A percentile compares a stretch with the other conserved stretches of the same genome.
Evolutionary conservation across 2,329 filamentous ascomycete genomes (phyloP).

Genomic region (Pseudopyrenochaeta lycopersici): DNA sequence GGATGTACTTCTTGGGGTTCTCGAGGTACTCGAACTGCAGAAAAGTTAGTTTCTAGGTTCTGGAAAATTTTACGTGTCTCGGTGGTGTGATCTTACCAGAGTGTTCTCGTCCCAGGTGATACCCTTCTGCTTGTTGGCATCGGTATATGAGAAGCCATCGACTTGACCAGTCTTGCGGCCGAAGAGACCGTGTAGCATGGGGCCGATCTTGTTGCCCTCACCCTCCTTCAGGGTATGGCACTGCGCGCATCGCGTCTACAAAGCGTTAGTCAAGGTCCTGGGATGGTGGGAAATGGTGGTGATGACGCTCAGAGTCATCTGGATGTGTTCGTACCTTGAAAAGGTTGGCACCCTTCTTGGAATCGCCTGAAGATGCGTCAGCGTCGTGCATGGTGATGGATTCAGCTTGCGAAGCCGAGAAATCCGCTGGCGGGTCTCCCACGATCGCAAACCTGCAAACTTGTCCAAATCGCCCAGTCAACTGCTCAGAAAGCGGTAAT

Average conservation of each 20-base stretch:
- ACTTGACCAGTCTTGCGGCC: conserved; percentile 93
- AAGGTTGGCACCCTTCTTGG: conserved; percentile 96
- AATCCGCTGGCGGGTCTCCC: conserved; percentile 23
- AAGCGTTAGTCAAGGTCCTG: conserved; percentile 29
- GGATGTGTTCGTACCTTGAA: conserved; percentile 74
- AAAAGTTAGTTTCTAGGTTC: conserved; percentile 18
- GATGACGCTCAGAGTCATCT: conserved; percentile 1
- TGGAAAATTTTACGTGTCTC: background rate
- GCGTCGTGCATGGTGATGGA: conserved; percentile 14
- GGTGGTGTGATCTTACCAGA: conserved; percentile 68
- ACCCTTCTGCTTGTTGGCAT: conserved; percentile 98
- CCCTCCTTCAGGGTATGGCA: conserved; percentile 95
- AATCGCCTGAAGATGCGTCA: conserved; percentile 71
- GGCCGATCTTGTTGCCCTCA: conserved; percentile 98
- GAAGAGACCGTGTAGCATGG: conserved; percentile 95
- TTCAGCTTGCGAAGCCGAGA: conserved; percentile 9
- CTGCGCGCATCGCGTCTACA: conserved; percentile 88
- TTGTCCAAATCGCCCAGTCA: conserved; percentile 20
- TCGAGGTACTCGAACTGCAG: conserved; percentile 93
- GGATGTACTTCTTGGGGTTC: conserved; percentile 99
- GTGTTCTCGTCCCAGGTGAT: conserved; percentile 86
- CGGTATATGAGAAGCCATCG: conserved; percentile 95
- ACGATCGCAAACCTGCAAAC: conserved; percentile 38
- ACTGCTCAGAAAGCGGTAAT: conserved; percentile 2
- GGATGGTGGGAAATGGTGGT: conserved; percentile 4